phyloP scores from a whole-genome alignment of 257 asterid genomes.

The Solanum ahanhuiri region DNA sequence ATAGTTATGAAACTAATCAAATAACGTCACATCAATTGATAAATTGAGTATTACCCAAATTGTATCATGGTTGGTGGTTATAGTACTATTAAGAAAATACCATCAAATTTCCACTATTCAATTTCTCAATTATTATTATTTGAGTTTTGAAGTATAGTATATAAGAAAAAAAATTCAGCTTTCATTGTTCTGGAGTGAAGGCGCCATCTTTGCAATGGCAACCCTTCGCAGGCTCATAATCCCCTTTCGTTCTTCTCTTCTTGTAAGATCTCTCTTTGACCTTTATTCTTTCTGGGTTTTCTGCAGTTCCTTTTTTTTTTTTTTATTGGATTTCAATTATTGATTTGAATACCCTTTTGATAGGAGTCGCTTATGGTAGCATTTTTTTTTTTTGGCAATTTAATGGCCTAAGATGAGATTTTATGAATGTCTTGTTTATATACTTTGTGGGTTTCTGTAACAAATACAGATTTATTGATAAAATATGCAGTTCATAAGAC shows the following conservation, averaged over 20 bases:
- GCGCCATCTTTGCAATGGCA: conserved; percentile 22
- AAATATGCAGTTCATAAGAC: neutral
- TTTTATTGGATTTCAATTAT: neutral
- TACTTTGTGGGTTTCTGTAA: neutral
- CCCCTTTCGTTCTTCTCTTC: conserved; percentile 27
- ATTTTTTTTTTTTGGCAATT: neutral
- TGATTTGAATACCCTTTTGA: neutral
- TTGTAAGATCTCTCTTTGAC: conserved; percentile 15
- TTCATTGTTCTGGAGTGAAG: neutral
- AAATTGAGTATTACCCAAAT: neutral
- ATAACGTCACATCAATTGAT: no score
- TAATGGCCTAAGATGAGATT: neutral
- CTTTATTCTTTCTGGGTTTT: neutral
- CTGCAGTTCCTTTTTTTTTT: neutral
- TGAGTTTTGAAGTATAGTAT: neutral
- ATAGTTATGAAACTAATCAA: no score
- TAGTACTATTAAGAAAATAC: neutral
- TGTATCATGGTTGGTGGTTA: neutral
- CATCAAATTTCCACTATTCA: neutral
- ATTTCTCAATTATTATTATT: neutral
- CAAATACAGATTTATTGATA: neutral
- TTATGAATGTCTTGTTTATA: neutral
- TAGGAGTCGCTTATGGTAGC: neutral
- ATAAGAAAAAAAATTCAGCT: neutral
- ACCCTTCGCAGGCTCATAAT: conserved; percentile 26